Conservation (phyloP, 2,329 filamentous ascomycete species). For the Metarhizium sp. region DNA sequence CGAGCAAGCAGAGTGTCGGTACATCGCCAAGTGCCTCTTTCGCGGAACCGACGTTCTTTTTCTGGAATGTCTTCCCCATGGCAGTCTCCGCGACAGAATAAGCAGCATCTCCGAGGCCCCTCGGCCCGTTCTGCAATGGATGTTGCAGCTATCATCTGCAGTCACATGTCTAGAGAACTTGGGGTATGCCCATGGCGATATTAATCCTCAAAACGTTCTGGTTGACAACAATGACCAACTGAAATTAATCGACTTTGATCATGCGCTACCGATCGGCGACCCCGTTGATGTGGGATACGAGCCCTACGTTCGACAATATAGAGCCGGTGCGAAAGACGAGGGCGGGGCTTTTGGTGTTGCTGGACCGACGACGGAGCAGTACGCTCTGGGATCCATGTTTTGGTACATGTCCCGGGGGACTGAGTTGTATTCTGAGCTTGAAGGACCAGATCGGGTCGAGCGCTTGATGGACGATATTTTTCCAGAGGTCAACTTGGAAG, state of each 20-base stretch:
- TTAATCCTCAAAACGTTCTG: slow-evolving; percentile 13
- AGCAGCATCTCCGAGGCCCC: slow-evolving; percentile 3
- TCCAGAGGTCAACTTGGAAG: slow-evolving; percentile 2
- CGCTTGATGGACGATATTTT: slow-evolving; percentile 8
- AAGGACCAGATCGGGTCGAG: slow-evolving; percentile 7
- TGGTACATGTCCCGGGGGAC: slow-evolving; percentile 11
- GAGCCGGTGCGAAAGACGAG: neutral
- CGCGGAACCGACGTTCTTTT: slow-evolving; percentile 9
- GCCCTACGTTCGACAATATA: slow-evolving; percentile 11
- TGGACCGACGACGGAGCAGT: slow-evolving; percentile 10
- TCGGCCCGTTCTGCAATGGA: slow-evolving; percentile 8
- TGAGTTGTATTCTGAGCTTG: slow-evolving; percentile 11
- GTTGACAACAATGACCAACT: slow-evolving; percentile 9
- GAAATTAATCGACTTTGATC: slow-evolving; percentile 12
- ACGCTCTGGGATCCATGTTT: slow-evolving; percentile 12
- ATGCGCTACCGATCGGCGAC: slow-evolving; percentile 5
- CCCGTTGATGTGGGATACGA: slow-evolving; percentile 11
- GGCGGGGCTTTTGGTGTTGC: slow-evolving; percentile 8
- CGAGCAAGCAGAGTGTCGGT: slow-evolving; percentile 3
- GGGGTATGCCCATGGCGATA: slow-evolving; percentile 11
- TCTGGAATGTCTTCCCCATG: slow-evolving; percentile 8
- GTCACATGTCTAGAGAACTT: slow-evolving; percentile 9
- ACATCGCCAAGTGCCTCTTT: slow-evolving; percentile 8
- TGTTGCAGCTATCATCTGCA: slow-evolving; percentile 9
- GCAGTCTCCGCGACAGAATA: slow-evolving; percentile 8